Base-by-base conservation (phyloP, 108 stramenopile species). In the Cyclotella cryptica region DNA sequence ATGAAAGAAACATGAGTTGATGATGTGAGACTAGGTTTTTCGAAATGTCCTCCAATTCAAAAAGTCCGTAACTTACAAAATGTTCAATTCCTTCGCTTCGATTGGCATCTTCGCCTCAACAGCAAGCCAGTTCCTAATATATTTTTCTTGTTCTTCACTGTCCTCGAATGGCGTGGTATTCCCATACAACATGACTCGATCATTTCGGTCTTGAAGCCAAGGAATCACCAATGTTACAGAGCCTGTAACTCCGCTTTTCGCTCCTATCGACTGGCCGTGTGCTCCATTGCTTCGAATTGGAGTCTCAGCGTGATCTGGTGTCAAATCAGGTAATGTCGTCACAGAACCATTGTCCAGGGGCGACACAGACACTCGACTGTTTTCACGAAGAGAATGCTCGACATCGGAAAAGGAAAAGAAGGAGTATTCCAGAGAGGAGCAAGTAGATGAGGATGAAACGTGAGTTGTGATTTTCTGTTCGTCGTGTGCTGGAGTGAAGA, bases 161-260 rank as follows among this genome's bases (percentile, higher is more conserved):
- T 44, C 74, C 51, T 61, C 54, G 46, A 89, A 89, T 57, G 47
- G 28, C 13, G 30, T 18, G 10, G 49, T 27, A 22, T 60, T 45
- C 42, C 89, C 88, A 67, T 90, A 92, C 30, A 91, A 60, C 35
- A 42, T 55, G 30, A 72, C 27, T 3, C 88, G 85, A 74, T 93
- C 90, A 55, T 62, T 66, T 10, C 66, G 60, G 24, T 64, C 72
- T 58, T 81, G 81, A 12, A 93, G 46, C 92, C 92, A 96, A 10
- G 95, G 95, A 14, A 96, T 42, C 0, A 91, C 81, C 52, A 96
- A 68, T 30, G 89, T 89, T 18, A 95, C 90, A 52, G 29, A 41
- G 2, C 75, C 69, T 45, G 21, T 49, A 3, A 17, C 30, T 40
- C 52, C 3, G 9, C 27, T 45, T 47, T 43, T 40, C 30, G 3